Base-by-base conservation (phyloP, 768 basidiomycete species). In the Royoungia palumana region DNA sequence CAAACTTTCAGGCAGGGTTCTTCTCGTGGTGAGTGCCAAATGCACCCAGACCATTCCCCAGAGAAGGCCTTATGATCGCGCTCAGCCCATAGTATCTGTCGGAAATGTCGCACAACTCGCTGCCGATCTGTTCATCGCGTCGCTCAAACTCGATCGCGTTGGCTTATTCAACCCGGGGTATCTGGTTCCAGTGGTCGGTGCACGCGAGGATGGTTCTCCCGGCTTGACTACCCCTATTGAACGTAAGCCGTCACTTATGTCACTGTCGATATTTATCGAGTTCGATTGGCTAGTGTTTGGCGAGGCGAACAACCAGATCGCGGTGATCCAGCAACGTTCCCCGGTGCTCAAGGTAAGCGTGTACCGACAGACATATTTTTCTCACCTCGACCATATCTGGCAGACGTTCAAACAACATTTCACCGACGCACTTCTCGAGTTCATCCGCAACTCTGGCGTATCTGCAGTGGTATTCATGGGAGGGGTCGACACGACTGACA, bases 91-190 rank as follows among this genome's bases (percentile, higher is more conserved):
- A 37, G 87, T 92, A 11, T 90, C 89, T 6, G 79, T 81, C 11
- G 89, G 86, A 41, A 92, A 92, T 69, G 77, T 92, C 36, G 75
- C 82, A n/a, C 89, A 93, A 60, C 74, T 93, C 12, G 80, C 88
- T 0, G 81, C 72, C 10, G 89, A 93, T 66, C 69, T 93, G 16
- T 69, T 93, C 51, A 82, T 90, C 53, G 66, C 83, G 5, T 82
- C 85, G 2, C 71, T 89, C 40, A 73, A 72, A 25, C 74, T 93
- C 19, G 65, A 71, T 44, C 72, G 77, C 39, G 67, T 89, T 8
- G 90, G 84, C 28, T 67, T 80, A 10, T 74, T 91, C 40, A 81
- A 90, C 57, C 69, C 82, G 17, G 71, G 69, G 30, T 78, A 78
- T 51, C 73, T 87, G 27, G 75, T 88, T 7, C 87, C 90, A 5